These are phyloP conservation scores for Psilocybe subaeruginosa DNA, from an alignment of 768 basidiomycete species.

Conservation along the genomic window DNA sequence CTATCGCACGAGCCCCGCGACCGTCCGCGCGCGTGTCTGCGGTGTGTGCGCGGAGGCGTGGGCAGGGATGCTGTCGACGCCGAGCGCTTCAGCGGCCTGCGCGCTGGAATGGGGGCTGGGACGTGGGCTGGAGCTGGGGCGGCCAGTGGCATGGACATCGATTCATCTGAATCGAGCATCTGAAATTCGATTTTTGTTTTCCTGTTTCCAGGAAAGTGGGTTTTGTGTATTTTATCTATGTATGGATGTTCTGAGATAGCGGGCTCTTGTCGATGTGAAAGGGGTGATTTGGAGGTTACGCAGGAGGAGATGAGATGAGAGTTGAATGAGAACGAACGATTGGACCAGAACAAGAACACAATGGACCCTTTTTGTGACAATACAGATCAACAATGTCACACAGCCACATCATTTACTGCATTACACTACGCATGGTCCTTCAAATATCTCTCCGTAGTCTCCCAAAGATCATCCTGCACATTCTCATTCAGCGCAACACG, in stretches of 20 bases:
- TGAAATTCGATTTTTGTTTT: not conserved
- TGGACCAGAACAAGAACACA: too few species aligned
- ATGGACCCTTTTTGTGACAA: too few species aligned
- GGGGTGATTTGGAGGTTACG: not conserved
- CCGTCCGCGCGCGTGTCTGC: conserved; percentile 48
- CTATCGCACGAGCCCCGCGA: conserved; percentile 48
- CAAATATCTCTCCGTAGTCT: not conserved
- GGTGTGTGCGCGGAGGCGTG: conserved; percentile 64
- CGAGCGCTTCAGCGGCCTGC: conserved; percentile 58
- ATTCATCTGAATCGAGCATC: conserved; percentile 18
- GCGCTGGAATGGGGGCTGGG: conserved; percentile 20
- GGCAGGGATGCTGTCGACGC: conserved; percentile 68
- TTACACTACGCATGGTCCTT: too few species aligned
- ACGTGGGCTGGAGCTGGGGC: conserved; percentile 12
- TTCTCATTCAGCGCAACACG: not conserved
- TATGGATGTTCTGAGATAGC: not conserved
- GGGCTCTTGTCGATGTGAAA: not conserved
- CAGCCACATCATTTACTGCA: too few species aligned
- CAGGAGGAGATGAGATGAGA: not conserved
- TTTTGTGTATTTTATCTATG: not conserved
- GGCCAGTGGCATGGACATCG: conserved; percentile 17
- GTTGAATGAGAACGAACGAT: too few species aligned
- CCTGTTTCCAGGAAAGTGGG: not conserved
- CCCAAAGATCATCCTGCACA: not conserved
- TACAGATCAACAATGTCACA: too few species aligned